Conservation (phyloP, 371 early-diverging fungal species). For the Funneliformis caledonium region DNA sequence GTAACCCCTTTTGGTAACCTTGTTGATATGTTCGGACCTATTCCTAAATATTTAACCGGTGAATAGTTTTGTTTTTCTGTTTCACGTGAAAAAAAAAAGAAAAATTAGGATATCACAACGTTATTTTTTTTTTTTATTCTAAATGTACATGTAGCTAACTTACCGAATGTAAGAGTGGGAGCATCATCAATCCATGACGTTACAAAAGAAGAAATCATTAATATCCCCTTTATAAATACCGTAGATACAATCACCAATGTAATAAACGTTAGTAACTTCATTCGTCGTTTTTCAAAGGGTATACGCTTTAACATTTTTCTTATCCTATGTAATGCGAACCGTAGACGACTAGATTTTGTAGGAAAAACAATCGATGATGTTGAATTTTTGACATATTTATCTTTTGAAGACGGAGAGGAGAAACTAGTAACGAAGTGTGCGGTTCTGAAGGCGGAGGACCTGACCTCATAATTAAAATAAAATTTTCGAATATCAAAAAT, state of each 20-base stretch:
- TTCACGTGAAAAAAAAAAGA: too few species aligned
- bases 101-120: too few species aligned
- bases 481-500: too few species aligned
- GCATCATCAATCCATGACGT: not conserved
- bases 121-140: too few species aligned
- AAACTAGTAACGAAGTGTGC: not conserved
- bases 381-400: not conserved
- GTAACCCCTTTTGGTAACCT: slow-evolving; percentile 47
- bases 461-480: not conserved
- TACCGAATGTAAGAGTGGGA: not conserved
- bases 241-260: not conserved
- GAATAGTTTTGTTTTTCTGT: not conserved
- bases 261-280: not conserved
- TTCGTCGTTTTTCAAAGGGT: not conserved
- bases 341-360: not conserved
- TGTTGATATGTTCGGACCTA: not conserved
- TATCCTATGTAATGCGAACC: not conserved
- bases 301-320: not conserved
- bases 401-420: not conserved
- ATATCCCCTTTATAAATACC: not conserved
- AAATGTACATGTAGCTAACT: not conserved
- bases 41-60: slow-evolving; percentile 5
- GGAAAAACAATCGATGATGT: not conserved
- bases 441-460: not conserved
- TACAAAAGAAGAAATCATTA: not conserved